Percentiles rank a stretch among this genome's conserved stretches.
Evolutionary conservation across 495 filamentous ascomycete species (phyloP).

Genomic region (Neurospora discreta): DNA sequence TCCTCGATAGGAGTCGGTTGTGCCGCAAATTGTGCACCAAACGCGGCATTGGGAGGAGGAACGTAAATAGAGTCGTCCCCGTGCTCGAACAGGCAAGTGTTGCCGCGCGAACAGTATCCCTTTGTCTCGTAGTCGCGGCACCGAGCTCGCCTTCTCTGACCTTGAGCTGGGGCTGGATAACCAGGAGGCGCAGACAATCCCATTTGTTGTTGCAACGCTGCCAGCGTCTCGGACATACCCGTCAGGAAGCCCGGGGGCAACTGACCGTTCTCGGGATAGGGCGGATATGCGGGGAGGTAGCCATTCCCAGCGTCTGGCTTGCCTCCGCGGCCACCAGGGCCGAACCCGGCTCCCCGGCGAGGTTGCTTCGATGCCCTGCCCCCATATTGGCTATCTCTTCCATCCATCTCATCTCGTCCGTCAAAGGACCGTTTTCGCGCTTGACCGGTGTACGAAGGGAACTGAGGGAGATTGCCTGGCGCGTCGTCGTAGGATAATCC

Average conservation of each 20-base stretch:
- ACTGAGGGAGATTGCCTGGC: conserved; percentile 1
- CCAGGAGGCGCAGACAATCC: conserved; percentile 24
- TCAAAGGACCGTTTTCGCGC: conserved; percentile 20
- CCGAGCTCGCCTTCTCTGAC: conserved; percentile 34
- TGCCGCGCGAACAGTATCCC: conserved; percentile 70
- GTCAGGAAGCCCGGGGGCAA: background rate
- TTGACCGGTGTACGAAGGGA: conserved; percentile 4
- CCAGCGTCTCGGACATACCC: background rate
- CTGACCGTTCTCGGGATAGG: background rate
- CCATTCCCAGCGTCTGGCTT: conserved; percentile 22
- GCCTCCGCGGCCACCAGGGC: conserved; percentile 44
- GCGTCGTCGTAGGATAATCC: conserved; percentile 18
- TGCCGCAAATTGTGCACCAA: background rate
- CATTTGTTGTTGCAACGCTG: background rate
- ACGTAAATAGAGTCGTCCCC: conserved; percentile 26
- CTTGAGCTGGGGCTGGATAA: conserved; percentile 33
- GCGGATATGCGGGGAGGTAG: background rate
- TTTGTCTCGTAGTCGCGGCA: conserved; percentile 85
- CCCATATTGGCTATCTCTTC: conserved; percentile 15
- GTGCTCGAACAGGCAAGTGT: conserved; percentile 70
- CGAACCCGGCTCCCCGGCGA: conserved; percentile 46
- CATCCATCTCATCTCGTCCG: conserved; percentile 29
- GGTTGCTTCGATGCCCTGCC: conserved; percentile 60
- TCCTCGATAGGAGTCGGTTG: conserved; percentile 40
- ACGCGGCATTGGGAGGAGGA: background rate